Percentiles rank a stretch among this genome's conserved stretches.
phyloP scores from a whole-genome alignment of 169 alveolate species.

The Sarcocystis neurona region DNA sequence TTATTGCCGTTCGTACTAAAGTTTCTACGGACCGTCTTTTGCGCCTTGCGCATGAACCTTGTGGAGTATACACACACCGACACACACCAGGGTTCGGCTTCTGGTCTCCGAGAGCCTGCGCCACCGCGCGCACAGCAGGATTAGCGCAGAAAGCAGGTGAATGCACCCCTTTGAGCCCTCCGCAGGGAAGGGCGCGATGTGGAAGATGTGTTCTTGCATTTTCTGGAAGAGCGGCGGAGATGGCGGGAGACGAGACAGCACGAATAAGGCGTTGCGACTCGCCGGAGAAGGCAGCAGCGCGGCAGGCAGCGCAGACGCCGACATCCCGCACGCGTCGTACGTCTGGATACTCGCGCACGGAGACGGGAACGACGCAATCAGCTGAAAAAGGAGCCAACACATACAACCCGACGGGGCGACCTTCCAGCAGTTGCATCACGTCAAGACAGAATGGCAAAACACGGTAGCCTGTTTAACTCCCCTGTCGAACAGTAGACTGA shows the following conservation, averaged over 20 bases:
- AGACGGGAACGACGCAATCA: slow-evolving; percentile 21
- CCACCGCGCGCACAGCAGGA: slow-evolving; percentile 17
- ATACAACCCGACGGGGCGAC: too few relatives aligned
- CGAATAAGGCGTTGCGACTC: not conserved
- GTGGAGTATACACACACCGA: too few relatives aligned
- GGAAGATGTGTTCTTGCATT: slow-evolving; percentile 1
- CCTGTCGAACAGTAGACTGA: too few relatives aligned
- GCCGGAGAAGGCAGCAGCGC: slow-evolving; percentile 6
- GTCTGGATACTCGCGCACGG: slow-evolving; percentile 4
- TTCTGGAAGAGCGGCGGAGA: slow-evolving; percentile 16
- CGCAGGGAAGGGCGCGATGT: not conserved
- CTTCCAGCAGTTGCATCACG: too few relatives aligned
- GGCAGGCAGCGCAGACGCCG: not conserved
- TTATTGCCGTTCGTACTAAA: too few relatives aligned
- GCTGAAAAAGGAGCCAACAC: not conserved
- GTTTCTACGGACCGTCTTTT: too few relatives aligned
- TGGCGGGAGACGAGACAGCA: slow-evolving; percentile 20
- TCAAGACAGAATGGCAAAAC: too few relatives aligned
- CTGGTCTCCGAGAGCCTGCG: slow-evolving; percentile 34
- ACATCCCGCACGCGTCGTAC: not conserved
- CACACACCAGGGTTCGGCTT: too few relatives aligned
- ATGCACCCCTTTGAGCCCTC: not conserved
- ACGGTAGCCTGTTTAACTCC: too few relatives aligned
- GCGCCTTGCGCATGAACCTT: too few relatives aligned
- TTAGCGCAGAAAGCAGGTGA: not conserved